phyloP scores from a whole-genome alignment of 371 early-diverging fungal species.

The Lichtheimia hyalospora region DNA sequence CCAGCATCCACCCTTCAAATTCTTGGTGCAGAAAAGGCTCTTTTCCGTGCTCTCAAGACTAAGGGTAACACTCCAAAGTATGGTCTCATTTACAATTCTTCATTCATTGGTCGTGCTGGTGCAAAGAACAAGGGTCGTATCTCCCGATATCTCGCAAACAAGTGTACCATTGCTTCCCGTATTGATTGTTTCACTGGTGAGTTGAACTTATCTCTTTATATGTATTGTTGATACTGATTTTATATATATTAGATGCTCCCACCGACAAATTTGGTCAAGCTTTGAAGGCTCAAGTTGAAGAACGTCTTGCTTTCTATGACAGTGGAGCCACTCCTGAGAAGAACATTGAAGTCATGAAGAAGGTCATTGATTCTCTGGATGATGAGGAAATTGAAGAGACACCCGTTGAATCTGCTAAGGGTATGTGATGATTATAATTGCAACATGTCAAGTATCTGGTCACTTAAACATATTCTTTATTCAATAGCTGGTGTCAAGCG shows the following conservation, averaged over 20 bases:
- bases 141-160: slow-evolving; percentile 98
- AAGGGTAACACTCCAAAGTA: slow-evolving; percentile 97
- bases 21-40: slow-evolving; percentile 97
- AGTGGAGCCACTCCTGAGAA: slow-evolving; percentile 84
- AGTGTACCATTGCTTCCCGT: slow-evolving; percentile 96
- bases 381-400: slow-evolving; percentile 46
- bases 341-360: slow-evolving; percentile 94
- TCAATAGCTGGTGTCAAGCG: slow-evolving; percentile 8
- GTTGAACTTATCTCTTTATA: neutral
- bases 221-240: slow-evolving; percentile 12
- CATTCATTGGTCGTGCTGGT: slow-evolving; percentile 91
- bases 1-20: slow-evolving; percentile 97
- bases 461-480: slow-evolving; percentile 4
- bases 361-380: slow-evolving; percentile 74
- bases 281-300: slow-evolving; percentile 95
- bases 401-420: slow-evolving; percentile 27
- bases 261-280: slow-evolving; percentile 94
- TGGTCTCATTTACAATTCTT: slow-evolving; percentile 93
- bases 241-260: slow-evolving; percentile 54
- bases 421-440: neutral
- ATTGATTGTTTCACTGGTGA: slow-evolving; percentile 93
- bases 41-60: slow-evolving; percentile 94
- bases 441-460: slow-evolving; percentile 6
- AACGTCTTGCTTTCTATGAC: slow-evolving; percentile 93
- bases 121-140: slow-evolving; percentile 98